Evolutionary conservation across 129 eudicot genomes (phyloP).

Genomic region (Tanacetum coccineum): DNA sequence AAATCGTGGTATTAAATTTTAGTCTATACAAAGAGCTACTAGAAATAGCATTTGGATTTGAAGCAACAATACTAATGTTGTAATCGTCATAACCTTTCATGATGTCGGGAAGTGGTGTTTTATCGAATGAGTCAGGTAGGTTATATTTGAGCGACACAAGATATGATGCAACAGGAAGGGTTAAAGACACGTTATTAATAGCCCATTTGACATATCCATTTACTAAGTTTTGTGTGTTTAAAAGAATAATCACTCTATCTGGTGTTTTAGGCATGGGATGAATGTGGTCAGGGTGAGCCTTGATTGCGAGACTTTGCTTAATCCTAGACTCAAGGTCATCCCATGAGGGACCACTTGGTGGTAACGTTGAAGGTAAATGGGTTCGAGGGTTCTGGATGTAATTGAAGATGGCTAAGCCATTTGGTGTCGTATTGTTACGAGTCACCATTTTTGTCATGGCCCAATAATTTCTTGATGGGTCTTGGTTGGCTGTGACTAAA

Average conservation of each 20-base stretch:
- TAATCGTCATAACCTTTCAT: conserved; percentile 29
- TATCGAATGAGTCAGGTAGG: conserved; percentile 42
- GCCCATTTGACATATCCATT: conserved; percentile 63
- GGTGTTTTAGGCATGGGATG: conserved; percentile 53
- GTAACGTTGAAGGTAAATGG: conserved; percentile 50
- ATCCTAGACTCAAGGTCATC: conserved; percentile 38
- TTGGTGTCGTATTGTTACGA: conserved; percentile 49
- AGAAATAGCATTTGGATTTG: too few relatives aligned
- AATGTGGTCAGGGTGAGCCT: conserved; percentile 43
- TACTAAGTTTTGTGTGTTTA: conserved; percentile 69
- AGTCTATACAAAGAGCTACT: conserved; percentile 55
- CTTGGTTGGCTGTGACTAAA: conserved; percentile 62
- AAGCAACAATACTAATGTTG: too few relatives aligned
- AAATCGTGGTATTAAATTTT: conserved; percentile 55
- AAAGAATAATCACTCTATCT: conserved; percentile 55
- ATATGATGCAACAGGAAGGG: conserved; percentile 68
- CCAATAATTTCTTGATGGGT: conserved; percentile 83
- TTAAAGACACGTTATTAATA: conserved; percentile 61
- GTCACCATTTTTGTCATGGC: conserved; percentile 47
- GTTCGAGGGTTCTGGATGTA: conserved; percentile 75
- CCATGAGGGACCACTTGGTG: conserved; percentile 72
- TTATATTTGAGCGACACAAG: conserved; percentile 54
- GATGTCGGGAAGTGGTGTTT: conserved; percentile 55
- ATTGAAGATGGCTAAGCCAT: conserved; percentile 62
- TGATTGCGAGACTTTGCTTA: conserved; percentile 52